Percentiles rank a stretch among this genome's conserved stretches.
Conservation (phyloP, 2,329 filamentous ascomycete genomes). For the Basipetospora chlamydospora region DNA sequence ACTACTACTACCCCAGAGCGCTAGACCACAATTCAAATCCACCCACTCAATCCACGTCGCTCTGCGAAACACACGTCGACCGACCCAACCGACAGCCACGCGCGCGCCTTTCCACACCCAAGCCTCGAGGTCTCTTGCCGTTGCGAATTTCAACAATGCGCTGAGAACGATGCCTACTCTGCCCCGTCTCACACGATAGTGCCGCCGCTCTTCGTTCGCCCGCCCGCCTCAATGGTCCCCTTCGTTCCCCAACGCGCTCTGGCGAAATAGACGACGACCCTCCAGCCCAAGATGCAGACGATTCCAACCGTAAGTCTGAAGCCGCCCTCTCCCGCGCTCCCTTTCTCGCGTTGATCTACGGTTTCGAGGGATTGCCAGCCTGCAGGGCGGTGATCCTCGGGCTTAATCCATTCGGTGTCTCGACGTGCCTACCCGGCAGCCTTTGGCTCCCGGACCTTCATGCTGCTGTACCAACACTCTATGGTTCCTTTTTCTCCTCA, state of each 20-base stretch:
- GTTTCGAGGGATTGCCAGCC: conserved; percentile 1
- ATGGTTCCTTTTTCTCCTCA: background rate
- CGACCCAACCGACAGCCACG: conserved; percentile 3
- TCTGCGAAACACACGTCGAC: no score
- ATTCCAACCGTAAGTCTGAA: conserved; percentile 32
- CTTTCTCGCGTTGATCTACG: conserved; percentile 2
- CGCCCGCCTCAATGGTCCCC: conserved; percentile 10
- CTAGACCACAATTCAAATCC: no score
- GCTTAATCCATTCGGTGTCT: background rate
- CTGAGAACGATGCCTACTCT: conserved; percentile 6
- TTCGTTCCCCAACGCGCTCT: conserved; percentile 18
- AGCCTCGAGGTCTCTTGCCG: background rate
- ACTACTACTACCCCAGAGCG: no score
- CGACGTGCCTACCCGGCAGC: background rate
- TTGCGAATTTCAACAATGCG: conserved; percentile 3
- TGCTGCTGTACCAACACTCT: conserved; percentile 2
- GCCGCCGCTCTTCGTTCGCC: conserved; percentile 13
- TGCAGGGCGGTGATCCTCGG: background rate
- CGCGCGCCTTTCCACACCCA: no score
- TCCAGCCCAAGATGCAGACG: conserved; percentile 36
- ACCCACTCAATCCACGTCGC: no score
- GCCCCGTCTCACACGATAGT: background rate
- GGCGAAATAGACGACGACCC: conserved; percentile 20
- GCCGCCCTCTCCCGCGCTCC: conserved; percentile 6
- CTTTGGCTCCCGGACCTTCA: background rate